phyloP scores from a whole-genome alignment of 2,329 filamentous ascomycete species.

The Xylogone sp. region DNA sequence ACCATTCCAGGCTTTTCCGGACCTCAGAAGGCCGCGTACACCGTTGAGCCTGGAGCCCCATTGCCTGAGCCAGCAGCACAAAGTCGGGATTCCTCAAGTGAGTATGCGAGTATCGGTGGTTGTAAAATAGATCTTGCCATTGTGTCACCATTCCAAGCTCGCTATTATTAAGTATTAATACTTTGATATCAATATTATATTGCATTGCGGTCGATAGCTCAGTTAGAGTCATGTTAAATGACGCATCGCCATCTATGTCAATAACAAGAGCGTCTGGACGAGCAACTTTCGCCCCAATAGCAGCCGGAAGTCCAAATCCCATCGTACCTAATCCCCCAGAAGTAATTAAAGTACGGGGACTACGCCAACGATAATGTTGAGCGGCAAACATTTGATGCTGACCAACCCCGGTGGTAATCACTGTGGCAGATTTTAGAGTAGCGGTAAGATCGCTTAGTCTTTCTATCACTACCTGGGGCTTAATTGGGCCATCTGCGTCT shows the following conservation, averaged over 20 bases:
- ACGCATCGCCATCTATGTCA: conserved; percentile 3
- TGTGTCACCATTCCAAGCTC: conserved; percentile 1
- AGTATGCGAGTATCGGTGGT: no score
- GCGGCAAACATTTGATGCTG: conserved; percentile 3
- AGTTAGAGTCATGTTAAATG: conserved; percentile 1
- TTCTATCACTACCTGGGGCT: neutral
- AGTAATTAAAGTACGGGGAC: neutral
- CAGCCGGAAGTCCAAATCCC: conserved; percentile 1
- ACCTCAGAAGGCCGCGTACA: no score
- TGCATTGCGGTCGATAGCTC: conserved; percentile 1
- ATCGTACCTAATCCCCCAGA: conserved; percentile 1
- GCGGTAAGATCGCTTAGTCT: neutral
- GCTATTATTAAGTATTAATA: conserved; percentile 1
- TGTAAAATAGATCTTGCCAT: no score
- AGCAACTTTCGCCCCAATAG: conserved; percentile 2
- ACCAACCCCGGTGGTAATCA: neutral
- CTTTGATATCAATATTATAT: neutral
- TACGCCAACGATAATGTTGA: conserved; percentile 2
- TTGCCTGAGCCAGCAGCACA: no score
- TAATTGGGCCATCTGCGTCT: neutral
- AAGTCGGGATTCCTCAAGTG: no score
- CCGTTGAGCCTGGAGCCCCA: no score
- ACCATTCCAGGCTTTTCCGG: no score
- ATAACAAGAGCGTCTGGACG: neutral
- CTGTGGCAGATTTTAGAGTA: neutral